Percentiles rank a stretch among this genome's conserved stretches.
phyloP scores from a whole-genome alignment of 2,329 filamentous ascomycete genomes.

The Chaetomiaceae sp. region DNA sequence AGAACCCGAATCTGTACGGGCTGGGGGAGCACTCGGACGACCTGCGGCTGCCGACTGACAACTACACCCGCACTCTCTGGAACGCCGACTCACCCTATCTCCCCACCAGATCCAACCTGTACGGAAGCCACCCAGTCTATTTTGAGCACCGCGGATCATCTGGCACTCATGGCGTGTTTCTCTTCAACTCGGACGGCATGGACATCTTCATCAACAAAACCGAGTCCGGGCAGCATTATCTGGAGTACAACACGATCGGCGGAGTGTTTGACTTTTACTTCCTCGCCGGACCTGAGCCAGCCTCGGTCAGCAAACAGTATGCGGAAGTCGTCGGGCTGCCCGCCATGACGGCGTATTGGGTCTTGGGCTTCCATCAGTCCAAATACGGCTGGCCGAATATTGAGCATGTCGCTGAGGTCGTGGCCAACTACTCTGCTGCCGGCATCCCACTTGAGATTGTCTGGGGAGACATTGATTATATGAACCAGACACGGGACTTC shows the following conservation, averaged over 20 bases:
- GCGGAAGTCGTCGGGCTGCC: constrained; percentile 52
- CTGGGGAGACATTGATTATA: constrained; percentile 63
- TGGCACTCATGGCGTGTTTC: constrained; percentile 60
- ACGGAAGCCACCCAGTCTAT: constrained; percentile 69
- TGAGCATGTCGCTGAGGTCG: constrained; percentile 59
- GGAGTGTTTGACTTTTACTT: constrained; percentile 71
- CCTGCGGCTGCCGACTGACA: constrained; percentile 59
- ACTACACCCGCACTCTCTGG: constrained; percentile 67
- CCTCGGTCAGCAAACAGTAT: constrained; percentile 54
- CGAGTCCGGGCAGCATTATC: constrained; percentile 55
- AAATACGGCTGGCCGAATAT: constrained; percentile 60
- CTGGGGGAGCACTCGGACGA: constrained; percentile 71
- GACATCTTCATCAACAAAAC: constrained; percentile 67
- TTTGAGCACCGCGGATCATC: constrained; percentile 58
- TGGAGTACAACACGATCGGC: constrained; percentile 75
- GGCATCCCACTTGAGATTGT: constrained; percentile 64
- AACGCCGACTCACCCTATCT: constrained; percentile 61
- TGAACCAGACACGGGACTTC: constrained; percentile 53
- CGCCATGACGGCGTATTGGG: constrained; percentile 61
- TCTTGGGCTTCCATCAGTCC: constrained; percentile 59
- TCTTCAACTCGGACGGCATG: constrained; percentile 72
- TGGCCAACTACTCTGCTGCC: constrained; percentile 62
- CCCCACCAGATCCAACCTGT: constrained; percentile 60
- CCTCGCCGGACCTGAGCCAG: constrained; percentile 49
- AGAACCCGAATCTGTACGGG: constrained; percentile 66